Percentiles rank a stretch among this genome's conserved stretches.
phyloP scores from a whole-genome alignment of 345 rosid species.

The sweet orange (Citrus sinensis) region DVS_A1.0 CM039163.1:43203501-43204000 shows the following conservation, averaged over 20 bases:
- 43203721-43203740: slow-evolving; percentile 35
- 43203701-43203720: slow-evolving; percentile 56
- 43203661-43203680: slow-evolving; percentile 52
- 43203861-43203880: slow-evolving; percentile 68
- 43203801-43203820: slow-evolving; percentile 60
- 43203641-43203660: slow-evolving; percentile 75
- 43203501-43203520: slow-evolving; percentile 91
- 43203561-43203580: slow-evolving; percentile 88
- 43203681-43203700: slow-evolving; percentile 74
- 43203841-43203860: slow-evolving; percentile 84
- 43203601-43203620: slow-evolving; percentile 70
- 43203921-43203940: slow-evolving; percentile 64
- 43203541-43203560: slow-evolving; percentile 78
- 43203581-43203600: slow-evolving; percentile 75
- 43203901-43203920: slow-evolving; percentile 91
- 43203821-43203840: slow-evolving; percentile 81
- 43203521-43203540: slow-evolving; percentile 67
- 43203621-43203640: slow-evolving; percentile 79
- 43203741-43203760: slow-evolving; percentile 25
- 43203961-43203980: slow-evolving; percentile 97
- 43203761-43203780: slow-evolving; percentile 56
- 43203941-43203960: slow-evolving; percentile 46
- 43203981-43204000: slow-evolving; percentile 42
- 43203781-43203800: slow-evolving; percentile 16
- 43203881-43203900: slow-evolving; percentile 65